Conservation (phyloP, 2,329 filamentous ascomycete species). For the Pseudocercospora pini-densiflorae region DNA sequence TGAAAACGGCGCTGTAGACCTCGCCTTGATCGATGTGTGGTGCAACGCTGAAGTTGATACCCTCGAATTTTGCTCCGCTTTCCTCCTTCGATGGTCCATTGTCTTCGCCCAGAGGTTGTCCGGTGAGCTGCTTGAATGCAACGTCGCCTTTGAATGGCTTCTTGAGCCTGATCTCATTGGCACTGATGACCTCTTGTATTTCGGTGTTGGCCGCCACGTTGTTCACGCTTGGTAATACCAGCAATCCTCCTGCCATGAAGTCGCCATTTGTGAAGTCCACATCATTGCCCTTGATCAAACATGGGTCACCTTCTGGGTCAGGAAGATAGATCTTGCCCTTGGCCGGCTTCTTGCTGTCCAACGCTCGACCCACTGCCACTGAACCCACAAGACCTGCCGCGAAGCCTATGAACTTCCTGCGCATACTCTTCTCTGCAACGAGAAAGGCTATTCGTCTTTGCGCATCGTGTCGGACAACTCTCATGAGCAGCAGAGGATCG, state of each 20-base stretch:
- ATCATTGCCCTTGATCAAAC: constrained; percentile 75
- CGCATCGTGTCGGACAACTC: constrained; percentile 83
- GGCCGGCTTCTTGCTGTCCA: constrained; percentile 83
- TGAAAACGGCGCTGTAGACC: constrained; percentile 93
- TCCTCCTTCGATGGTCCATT: constrained; percentile 59
- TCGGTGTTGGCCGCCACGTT: constrained; percentile 80
- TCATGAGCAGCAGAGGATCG: constrained; percentile 91
- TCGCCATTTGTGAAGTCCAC: constrained; percentile 77
- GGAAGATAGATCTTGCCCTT: constrained; percentile 84
- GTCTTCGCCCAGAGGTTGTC: constrained; percentile 61
- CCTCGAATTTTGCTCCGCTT: constrained; percentile 64
- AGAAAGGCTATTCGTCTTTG: constrained; percentile 88
- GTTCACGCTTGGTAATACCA: constrained; percentile 85
- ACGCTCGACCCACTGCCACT: constrained; percentile 89
- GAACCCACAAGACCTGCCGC: constrained; percentile 83
- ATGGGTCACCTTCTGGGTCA: constrained; percentile 83
- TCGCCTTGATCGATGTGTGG: constrained; percentile 93
- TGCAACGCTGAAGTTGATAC: constrained; percentile 83
- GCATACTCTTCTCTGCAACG: constrained; percentile 94
- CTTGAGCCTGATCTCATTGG: constrained; percentile 83
- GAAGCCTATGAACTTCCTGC: constrained; percentile 85
- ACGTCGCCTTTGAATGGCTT: constrained; percentile 81
- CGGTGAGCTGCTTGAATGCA: constrained; percentile 79
- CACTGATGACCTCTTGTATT: constrained; percentile 78
- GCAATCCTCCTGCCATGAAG: constrained; percentile 76